These are phyloP conservation scores for Globisporangium paroecandrum DNA, from an alignment of 352 stramenopile species.

Conservation along the genomic window DNA sequence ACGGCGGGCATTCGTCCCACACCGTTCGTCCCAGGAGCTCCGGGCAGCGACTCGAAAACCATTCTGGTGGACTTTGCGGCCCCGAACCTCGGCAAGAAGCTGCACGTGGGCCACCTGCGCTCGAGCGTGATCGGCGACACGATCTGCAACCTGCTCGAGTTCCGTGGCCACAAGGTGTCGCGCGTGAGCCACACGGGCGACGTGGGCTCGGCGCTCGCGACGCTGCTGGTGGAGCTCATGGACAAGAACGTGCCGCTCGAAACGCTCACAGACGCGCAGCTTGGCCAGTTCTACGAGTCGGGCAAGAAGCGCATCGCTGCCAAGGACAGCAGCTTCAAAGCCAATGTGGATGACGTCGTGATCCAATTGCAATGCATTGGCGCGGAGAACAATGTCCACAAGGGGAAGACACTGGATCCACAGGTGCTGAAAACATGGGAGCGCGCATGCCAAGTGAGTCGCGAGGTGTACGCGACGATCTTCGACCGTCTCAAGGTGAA, in stretches of 20 bases:
- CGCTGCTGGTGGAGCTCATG: constrained; percentile 69
- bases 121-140: constrained; percentile 81
- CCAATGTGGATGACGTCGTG: constrained; percentile 61
- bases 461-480: constrained; percentile 57
- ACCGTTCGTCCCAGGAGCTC: neutral
- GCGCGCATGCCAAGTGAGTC: constrained; percentile 66
- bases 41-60: constrained; percentile 13
- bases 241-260: constrained; percentile 42
- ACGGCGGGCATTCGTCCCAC: constrained; percentile 22
- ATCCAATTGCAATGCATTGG: constrained; percentile 68
- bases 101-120: constrained; percentile 80
- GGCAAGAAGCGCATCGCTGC: constrained; percentile 48
- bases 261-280: constrained; percentile 51
- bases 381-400: constrained; percentile 5
- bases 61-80: constrained; percentile 82
- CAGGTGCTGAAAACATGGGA: constrained; percentile 50
- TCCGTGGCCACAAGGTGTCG: constrained; percentile 63
- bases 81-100: constrained; percentile 83
- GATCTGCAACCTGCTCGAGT: constrained; percentile 79
- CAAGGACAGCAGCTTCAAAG: constrained; percentile 50
- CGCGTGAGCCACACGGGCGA: constrained; percentile 79
- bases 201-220: constrained; percentile 72
- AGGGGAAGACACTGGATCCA: constrained; percentile 28
- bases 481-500: constrained; percentile 65
- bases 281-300: constrained; percentile 67